Evolutionary conservation across 192 early-diverging fungal genomes (phyloP), one percentile per base, ranked within the genome.

Genomic region (Linnemannia zychae): DNA sequence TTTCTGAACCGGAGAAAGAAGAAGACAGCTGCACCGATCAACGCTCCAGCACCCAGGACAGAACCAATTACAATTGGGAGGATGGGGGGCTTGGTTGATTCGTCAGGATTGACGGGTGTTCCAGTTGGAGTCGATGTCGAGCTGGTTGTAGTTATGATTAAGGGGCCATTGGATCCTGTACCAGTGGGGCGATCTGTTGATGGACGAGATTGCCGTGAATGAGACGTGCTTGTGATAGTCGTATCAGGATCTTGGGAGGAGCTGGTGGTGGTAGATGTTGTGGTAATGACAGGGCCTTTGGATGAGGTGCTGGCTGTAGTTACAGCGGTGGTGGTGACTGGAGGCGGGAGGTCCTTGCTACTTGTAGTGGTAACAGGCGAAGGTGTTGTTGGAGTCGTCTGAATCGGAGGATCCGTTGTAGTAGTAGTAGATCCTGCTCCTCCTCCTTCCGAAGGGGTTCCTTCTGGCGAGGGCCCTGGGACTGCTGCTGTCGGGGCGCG

Each of bases 61-160:
- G 83, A 44, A 17, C 83, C 83, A 2, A 85, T 48, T n/a, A 85
- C 74, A 34, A 85, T 85, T 18, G 83, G 83, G 18, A 85, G 74
- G 3, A 85, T 36, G 7, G 77, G 50, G 1, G 66, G 20, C 24
- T 46, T 46, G 17, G 77, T 71, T 0, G 82, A 49, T n/a, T 79
- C 67, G 4, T 71, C 72, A 4, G 74, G 1, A 48, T 71, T 71
- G 66, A 52, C 72, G 15, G 73, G 38, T 13, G 77, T 75, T 11
- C 70, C 6, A 16, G 78, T 85, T 36, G 83, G 70, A 0, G 73
- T 12, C 2, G n/a, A n/a, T 24, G 77, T 72, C 22, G 76, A 49
- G 34, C 15, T 79, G 49, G 77, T 9, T 2, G 74, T 22, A 36
- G 16, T 46, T 47, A 44, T 38, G 3, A 15, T 16, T n/a, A 66